Evolutionary conservation across 108 stramenopile genomes (phyloP).

Genomic region (Hondaea fermentalgiana): DNA sequence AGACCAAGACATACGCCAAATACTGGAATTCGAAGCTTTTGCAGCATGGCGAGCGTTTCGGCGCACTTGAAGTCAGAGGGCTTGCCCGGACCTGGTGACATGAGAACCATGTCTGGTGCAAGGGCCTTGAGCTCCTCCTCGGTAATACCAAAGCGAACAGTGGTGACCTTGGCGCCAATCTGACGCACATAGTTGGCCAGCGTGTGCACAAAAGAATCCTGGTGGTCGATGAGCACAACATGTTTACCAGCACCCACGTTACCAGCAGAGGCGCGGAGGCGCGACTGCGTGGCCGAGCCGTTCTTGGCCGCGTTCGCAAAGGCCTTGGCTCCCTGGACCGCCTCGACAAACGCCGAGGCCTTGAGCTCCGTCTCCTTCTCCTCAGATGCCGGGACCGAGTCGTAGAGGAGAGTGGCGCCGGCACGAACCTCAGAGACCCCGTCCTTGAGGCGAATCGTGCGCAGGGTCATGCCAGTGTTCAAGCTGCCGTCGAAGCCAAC

Average conservation of each 20-base stretch:
- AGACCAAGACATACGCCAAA: constrained; percentile 96
- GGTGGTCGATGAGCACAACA: constrained; percentile 86
- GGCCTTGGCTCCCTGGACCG: constrained; percentile 45
- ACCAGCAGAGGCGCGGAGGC: not conserved
- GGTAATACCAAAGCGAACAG: constrained; percentile 77
- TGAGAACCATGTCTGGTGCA: constrained; percentile 52
- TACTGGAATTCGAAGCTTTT: constrained; percentile 70
- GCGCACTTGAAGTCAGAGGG: constrained; percentile 82
- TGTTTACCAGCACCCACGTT: constrained; percentile 64
- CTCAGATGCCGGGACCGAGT: constrained; percentile 79
- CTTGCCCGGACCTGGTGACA: constrained; percentile 93
- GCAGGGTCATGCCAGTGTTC: constrained; percentile 88
- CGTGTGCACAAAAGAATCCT: constrained; percentile 97
- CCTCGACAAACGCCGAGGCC: constrained; percentile 92
- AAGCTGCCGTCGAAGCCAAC: constrained; percentile 91
- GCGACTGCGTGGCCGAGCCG: not conserved
- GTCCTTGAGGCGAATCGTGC: constrained; percentile 82
- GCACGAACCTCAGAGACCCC: constrained; percentile 80
- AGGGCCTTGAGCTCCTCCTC: constrained; percentile 31
- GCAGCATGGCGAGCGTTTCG: constrained; percentile 63
- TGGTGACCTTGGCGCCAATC: constrained; percentile 82
- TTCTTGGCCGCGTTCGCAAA: constrained; percentile 30
- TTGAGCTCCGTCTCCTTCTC: constrained; percentile 95
- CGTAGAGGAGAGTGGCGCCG: constrained; percentile 87
- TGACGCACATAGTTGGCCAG: constrained; percentile 93